phyloP scores from a whole-genome alignment of 768 basidiomycete species.

The Imleria badia region DNA sequence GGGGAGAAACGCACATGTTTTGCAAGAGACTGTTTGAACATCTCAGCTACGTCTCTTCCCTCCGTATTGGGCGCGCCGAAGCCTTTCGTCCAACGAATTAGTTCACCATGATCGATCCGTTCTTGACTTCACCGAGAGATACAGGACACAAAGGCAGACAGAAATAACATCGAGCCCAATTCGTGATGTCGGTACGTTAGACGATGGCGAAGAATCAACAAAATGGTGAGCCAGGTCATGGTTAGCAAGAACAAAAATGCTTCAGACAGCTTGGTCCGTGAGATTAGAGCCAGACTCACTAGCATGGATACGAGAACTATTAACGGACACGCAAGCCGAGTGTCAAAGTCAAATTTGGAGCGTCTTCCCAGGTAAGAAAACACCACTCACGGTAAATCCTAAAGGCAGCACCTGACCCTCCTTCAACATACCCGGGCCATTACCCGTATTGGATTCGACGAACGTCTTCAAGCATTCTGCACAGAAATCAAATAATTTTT shows the following conservation, averaged over 20 bases:
- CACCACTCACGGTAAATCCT: slow-evolving; percentile 86
- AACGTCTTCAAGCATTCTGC: slow-evolving; percentile 91
- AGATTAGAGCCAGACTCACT: slow-evolving; percentile 48
- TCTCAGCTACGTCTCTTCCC: slow-evolving; percentile 87
- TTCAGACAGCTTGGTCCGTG: background rate
- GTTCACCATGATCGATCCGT: slow-evolving; percentile 87
- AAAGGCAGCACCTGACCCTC: slow-evolving; percentile 68
- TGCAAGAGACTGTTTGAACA: slow-evolving; percentile 83
- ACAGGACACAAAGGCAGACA: background rate
- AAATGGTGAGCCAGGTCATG: background rate
- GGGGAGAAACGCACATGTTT: slow-evolving; percentile 58
- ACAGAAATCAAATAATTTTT: slow-evolving; percentile 95
- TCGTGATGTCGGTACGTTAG: background rate
- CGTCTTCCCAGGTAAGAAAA: background rate
- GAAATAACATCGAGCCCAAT: background rate
- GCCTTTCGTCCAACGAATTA: slow-evolving; percentile 99
- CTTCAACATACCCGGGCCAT: slow-evolving; percentile 47
- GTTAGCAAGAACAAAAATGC: background rate
- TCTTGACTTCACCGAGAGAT: slow-evolving; percentile 61
- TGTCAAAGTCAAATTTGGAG: slow-evolving; percentile 3
- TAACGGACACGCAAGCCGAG: background rate
- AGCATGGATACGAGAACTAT: slow-evolving; percentile 96
- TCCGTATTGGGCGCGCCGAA: slow-evolving; percentile 92
- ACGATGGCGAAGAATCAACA: background rate
- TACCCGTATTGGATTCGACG: slow-evolving; percentile 66